Evolutionary conservation across 2,329 filamentous ascomycete species (phyloP), one percentile per base, ranked within the genome.

Genomic region (Phialemoniopsis sp.): DNA sequence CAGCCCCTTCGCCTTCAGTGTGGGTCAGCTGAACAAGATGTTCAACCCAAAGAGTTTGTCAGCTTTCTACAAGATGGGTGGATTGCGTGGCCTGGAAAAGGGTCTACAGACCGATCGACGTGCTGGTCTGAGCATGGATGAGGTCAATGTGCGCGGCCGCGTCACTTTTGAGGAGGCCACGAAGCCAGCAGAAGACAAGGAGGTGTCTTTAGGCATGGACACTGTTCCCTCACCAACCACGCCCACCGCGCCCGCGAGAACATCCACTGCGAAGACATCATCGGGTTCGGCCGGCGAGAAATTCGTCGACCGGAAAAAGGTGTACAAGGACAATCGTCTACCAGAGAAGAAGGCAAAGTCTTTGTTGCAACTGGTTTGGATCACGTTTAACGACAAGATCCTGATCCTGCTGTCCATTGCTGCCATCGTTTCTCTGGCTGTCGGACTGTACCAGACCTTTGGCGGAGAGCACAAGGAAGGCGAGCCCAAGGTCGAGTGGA

Each of bases 1-100:
- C 57, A 95, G 93, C 57, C 84, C 85, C 1, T 95, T 95, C 54
- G 89, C 88, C 13, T 95, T 89, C 57, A 80, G 82, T 3, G 86
- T 86, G 3, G 89, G 90, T 13, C 83, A 94, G 55, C 71, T 96
- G 46, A 84, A 82, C 52, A 95, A 95, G 62, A 76, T 95, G 66
- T 80, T 91, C 45, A 93, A 94, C 56, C 90, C 90, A 4, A 95
- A 95, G 67, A 94, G 81, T 45, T 64, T 95, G 42, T 71, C 83
- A 12, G 89, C 89, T 1, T 95, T 91, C 50, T 86, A 84, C 54
- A 82, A 82, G 13, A 59, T 96, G 5, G 89, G 90, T 36, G 90
- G 90, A 17, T 61, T 95, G 13, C 64, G 63, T 14, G 90, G 90
- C 1, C 62, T 96, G 36, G 89, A 91, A 60, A 85, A 80, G 54